Conservation (phyloP, 2,329 filamentous ascomycete species). For the Blastomyces silverae region DNA sequence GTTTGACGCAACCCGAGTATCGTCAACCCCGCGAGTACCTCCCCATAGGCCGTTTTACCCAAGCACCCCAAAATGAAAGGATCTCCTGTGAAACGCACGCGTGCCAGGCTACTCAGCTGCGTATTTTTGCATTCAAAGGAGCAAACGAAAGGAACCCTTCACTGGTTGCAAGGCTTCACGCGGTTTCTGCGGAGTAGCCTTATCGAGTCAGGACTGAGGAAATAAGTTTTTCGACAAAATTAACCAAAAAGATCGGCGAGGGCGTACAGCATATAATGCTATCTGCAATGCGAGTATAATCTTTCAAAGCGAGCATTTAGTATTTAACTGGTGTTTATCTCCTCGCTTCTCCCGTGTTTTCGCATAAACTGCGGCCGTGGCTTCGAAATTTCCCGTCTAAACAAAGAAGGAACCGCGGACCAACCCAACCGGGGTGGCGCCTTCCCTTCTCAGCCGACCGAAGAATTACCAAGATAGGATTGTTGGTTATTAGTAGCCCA, state of each 20-base stretch:
- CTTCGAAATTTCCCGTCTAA: background rate
- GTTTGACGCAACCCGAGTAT: background rate
- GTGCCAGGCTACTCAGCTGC: background rate
- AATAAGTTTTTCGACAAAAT: background rate
- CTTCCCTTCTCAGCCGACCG: background rate
- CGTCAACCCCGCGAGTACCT: background rate
- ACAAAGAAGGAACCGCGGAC: slow-evolving; percentile 1
- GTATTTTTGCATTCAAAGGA: background rate
- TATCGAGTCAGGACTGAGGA: background rate
- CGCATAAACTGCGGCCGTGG: background rate
- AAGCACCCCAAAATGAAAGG: background rate
- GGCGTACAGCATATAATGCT: background rate
- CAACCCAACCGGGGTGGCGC: background rate
- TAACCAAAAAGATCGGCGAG: background rate
- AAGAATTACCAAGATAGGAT: background rate
- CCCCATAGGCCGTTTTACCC: background rate
- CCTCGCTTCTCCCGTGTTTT: background rate
- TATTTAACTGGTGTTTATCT: background rate
- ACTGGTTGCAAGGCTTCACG: background rate
- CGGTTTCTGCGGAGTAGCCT: background rate
- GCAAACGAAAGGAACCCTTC: background rate
- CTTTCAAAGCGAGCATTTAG: background rate
- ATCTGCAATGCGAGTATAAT: background rate
- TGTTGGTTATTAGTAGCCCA: background rate
- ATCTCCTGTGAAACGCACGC: background rate